These are phyloP conservation scores for Dorcoceras hygrometricum DNA, from an alignment of 257 asterid genomes.

Conservation along the genomic window DNA sequence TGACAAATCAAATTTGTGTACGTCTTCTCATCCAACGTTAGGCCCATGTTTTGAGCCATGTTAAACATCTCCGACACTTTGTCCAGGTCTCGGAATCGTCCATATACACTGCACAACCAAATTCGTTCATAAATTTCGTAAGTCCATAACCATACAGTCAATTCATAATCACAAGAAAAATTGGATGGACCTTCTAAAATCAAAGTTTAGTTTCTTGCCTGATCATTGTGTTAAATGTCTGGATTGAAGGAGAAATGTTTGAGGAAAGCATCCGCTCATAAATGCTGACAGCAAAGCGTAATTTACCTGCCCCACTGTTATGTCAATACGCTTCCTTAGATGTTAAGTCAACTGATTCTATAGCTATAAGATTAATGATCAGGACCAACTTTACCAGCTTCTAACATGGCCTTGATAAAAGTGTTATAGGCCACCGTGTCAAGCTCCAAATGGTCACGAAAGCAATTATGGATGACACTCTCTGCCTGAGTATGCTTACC, in stretches of 20 bases:
- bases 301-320: slow-evolving; percentile 60
- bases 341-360: slow-evolving; percentile 14
- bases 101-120: slow-evolving; percentile 68
- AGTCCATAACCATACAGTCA: neutral
- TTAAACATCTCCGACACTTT: slow-evolving; percentile 71
- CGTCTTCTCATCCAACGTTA: slow-evolving; percentile 78
- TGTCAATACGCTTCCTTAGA: slow-evolving; percentile 23
- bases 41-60: slow-evolving; percentile 55
- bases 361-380: slow-evolving; percentile 14
- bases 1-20: slow-evolving; percentile 78
- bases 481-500: slow-evolving; percentile 62
- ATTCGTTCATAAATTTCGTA: slow-evolving; percentile 27
- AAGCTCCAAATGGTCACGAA: slow-evolving; percentile 59
- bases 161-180: slow-evolving; percentile 16
- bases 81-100: slow-evolving; percentile 68
- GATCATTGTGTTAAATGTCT: slow-evolving; percentile 91
- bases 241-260: slow-evolving; percentile 62
- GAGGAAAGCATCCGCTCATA: slow-evolving; percentile 69
- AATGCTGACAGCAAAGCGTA: slow-evolving; percentile 61
- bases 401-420: slow-evolving; percentile 79
- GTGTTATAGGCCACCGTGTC: slow-evolving; percentile 96
- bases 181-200: neutral
- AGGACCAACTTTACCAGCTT: slow-evolving; percentile 54
- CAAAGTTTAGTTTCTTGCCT: slow-evolving; percentile 44
- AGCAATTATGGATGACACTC: slow-evolving; percentile 53